Evolutionary conservation across 139 green algal species (phyloP).

Genomic region (Medakamo hakoo): DNA sequence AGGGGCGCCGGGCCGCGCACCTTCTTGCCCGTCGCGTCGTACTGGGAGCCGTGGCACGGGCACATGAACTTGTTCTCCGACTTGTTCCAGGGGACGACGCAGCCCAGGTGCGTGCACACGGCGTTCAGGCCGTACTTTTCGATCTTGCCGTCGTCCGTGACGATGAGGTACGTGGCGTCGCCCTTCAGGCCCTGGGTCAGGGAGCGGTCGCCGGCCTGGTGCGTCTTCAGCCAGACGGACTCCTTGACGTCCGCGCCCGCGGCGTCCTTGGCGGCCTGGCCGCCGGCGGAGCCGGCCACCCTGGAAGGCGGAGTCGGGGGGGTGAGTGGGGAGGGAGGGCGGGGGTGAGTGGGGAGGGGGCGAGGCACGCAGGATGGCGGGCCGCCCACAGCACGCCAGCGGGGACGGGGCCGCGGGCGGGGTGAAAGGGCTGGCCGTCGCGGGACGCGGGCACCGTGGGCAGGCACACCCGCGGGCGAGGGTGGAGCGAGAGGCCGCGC

Average conservation of each 20-base stretch:
- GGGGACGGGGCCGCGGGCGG: background rate
- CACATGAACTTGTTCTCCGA: slow-evolving; percentile 99
- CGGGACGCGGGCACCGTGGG: too few species aligned
- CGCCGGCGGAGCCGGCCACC: slow-evolving; percentile 49
- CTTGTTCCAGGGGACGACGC: slow-evolving; percentile 97
- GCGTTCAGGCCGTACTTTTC: slow-evolving; percentile 94
- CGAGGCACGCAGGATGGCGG: background rate
- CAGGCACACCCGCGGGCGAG: too few species aligned
- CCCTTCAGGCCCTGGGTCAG: slow-evolving; percentile 94
- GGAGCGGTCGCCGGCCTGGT: slow-evolving; percentile 61
- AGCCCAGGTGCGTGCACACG: slow-evolving; percentile 98
- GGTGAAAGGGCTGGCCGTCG: background rate
- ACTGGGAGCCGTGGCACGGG: slow-evolving; percentile 98
- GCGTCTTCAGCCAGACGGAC: slow-evolving; percentile 66
- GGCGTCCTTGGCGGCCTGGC: slow-evolving; percentile 81
- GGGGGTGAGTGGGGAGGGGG: background rate
- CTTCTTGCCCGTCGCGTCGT: slow-evolving; percentile 90
- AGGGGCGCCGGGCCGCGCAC: slow-evolving; percentile 32
- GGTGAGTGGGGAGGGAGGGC: background rate
- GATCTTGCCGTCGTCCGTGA: slow-evolving; percentile 61
- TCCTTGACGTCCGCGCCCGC: slow-evolving; percentile 78
- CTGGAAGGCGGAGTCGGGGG: too few species aligned
- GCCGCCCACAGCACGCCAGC: background rate
- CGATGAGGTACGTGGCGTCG: slow-evolving; percentile 96
- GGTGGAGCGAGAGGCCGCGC: too few species aligned